phyloP scores from a whole-genome alignment of 768 basidiomycete species.

The Filobasidium floriforme region DNA sequence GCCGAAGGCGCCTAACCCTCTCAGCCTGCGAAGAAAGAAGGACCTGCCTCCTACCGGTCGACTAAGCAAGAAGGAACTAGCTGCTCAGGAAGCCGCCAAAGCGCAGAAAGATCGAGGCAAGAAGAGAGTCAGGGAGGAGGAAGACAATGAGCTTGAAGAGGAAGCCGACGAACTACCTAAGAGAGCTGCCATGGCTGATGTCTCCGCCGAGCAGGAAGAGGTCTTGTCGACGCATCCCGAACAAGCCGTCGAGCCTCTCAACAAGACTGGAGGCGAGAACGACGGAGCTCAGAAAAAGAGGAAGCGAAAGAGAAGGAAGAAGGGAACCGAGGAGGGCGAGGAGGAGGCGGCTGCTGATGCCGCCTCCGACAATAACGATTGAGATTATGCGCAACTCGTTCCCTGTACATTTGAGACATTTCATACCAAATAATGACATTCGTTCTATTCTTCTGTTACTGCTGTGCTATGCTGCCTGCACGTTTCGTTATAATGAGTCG shows the following conservation, averaged over 20 bases:
- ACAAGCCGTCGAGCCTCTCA: not conserved
- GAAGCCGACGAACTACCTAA: slow-evolving; percentile 4
- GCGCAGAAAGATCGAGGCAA: slow-evolving; percentile 12
- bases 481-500: no score
- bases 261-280: not conserved
- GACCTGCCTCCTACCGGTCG: slow-evolving; percentile 11
- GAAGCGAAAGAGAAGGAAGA: slow-evolving; percentile 24
- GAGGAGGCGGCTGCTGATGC: not conserved
- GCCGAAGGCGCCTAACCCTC: slow-evolving; percentile 12
- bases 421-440: no score
- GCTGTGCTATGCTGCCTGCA: no score
- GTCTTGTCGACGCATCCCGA: no score
- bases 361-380: not conserved
- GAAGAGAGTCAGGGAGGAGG: slow-evolving; percentile 14
- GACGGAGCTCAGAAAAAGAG: slow-evolving; percentile 22
- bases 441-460: no score
- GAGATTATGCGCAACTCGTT: no score
- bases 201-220: slow-evolving; percentile 9
- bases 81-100: slow-evolving; percentile 6
- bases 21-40: slow-evolving; percentile 20
- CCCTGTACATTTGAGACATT: no score
- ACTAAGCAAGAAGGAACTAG: slow-evolving; percentile 14
- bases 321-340: slow-evolving; percentile 10
- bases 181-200: slow-evolving; percentile 7
- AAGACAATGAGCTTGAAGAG: not conserved